Conservation (phyloP, 1,284 basidiomycete species). For the Tremellales sp. region DNA sequence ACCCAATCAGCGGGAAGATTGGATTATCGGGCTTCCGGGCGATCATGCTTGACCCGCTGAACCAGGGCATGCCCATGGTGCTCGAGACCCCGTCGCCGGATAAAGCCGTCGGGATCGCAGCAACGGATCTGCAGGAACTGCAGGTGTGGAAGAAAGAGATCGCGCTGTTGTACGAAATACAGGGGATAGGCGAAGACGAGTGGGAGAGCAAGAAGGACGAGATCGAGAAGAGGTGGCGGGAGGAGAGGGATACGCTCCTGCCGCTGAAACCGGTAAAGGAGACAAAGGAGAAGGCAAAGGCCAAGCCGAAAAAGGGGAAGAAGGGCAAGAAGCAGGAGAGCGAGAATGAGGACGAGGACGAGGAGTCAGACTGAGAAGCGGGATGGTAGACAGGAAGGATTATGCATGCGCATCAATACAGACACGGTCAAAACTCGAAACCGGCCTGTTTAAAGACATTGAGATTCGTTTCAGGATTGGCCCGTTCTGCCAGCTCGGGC, state of each 20-base stretch:
- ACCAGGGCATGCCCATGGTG: constrained; percentile 68
- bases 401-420: background rate
- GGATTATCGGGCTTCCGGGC: constrained; percentile 62
- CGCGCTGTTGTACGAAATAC: constrained; percentile 48
- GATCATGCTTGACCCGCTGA: constrained; percentile 65
- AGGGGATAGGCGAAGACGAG: constrained; percentile 36
- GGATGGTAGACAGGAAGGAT: background rate
- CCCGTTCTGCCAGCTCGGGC: constrained; percentile 54
- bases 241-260: constrained; percentile 36
- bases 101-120: constrained; percentile 51
- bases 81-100: constrained; percentile 65
- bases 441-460: constrained; percentile 70
- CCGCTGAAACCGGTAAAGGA: background rate
- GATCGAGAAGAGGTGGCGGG: constrained; percentile 34
- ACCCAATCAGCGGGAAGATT: constrained; percentile 58
- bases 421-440: constrained; percentile 65
- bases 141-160: constrained; percentile 72
- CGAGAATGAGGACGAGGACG: background rate
- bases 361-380: background rate
- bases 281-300: background rate
- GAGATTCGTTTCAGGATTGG: constrained; percentile 56
- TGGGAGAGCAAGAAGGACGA: constrained; percentile 36
- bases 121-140: constrained; percentile 46
- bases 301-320: background rate
- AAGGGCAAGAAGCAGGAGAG: background rate